Evolutionary conservation across 306 rosid genomes (phyloP), one percentile per base, ranked within the genome.

Genomic region (Oemleria cerasiformis): DNA sequence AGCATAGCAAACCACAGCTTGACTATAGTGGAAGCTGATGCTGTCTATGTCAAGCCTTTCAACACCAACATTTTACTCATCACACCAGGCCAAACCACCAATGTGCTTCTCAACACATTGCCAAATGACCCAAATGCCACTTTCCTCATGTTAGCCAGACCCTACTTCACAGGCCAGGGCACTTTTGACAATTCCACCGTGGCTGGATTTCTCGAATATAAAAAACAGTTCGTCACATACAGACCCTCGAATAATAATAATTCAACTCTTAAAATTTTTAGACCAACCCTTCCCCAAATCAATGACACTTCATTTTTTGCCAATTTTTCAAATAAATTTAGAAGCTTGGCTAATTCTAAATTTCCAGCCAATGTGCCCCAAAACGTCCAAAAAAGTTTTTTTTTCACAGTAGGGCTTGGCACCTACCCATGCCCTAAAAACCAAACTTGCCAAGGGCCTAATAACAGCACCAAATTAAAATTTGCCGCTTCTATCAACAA

Each of bases 401-500:
- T 91, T 79, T 91, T 91, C 87, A 77, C 88, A 0, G 36, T 88
- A 4, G 87, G 96, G 15, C 83, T 88, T 1, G 96, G 92, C 7
- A 85, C 81, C 58, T 78, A 68, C 71, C 97, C 96, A 9, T 88
- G 97, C 71, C 89, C 82, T 0, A 75, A 44, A 53, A 91, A 86
- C 77, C 84, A 86, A 56, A 85, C 89, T 0, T 91, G 97, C 42
- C 92, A 85, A 67, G 97, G 96, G 17, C 95, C 96, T 10, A 88
- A 62, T 47, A 90, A 86, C 56, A 78, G 80, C 41, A 67, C 91
- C 43, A 91, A 81, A 53, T 91, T 88, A 42, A 91, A 81, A 53
- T 91, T 88, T 53, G 79, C 86, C 6, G 96, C 91, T 36, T 68
- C 91, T 2, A 38, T 91, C 3, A 91, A 84, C 78, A 91, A 91